Evolutionary conservation across 2,329 filamentous ascomycete species (phyloP).

Genomic region (Geosmithia morbida): DNA sequence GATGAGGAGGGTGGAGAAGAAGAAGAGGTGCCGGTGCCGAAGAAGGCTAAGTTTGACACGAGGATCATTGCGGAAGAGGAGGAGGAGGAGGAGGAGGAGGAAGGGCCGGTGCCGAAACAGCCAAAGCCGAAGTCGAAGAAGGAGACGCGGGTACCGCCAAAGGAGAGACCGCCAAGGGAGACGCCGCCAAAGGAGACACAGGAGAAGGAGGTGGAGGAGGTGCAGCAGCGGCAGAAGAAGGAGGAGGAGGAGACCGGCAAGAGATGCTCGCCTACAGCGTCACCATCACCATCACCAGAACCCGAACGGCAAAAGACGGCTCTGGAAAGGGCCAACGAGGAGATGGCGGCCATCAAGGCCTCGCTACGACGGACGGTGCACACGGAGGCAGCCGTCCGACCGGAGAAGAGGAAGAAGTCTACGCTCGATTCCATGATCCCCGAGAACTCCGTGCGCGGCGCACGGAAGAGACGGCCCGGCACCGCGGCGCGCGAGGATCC

Average conservation of each 20-base stretch:
- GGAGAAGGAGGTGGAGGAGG: slow-evolving; percentile 1
- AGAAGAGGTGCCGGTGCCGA: slow-evolving; percentile 39
- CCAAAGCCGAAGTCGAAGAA: slow-evolving; percentile 12
- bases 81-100: slow-evolving; percentile 29
- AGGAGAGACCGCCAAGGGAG: slow-evolving; percentile 13
- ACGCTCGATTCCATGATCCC: slow-evolving; percentile 64
- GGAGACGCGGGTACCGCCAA: slow-evolving; percentile 10
- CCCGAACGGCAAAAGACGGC: slow-evolving; percentile 26
- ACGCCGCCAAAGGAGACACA: slow-evolving; percentile 8
- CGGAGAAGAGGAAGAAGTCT: slow-evolving; percentile 43
- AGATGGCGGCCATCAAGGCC: slow-evolving; percentile 67
- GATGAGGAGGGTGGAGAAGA: slow-evolving; percentile 52
- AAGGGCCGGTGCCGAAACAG: slow-evolving; percentile 13
- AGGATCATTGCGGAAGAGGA: slow-evolving; percentile 50
- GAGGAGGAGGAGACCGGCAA: neutral
- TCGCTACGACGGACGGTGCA: slow-evolving; percentile 59
- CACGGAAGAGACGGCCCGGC: slow-evolving; percentile 49
- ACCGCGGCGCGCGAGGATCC: slow-evolving; percentile 43
- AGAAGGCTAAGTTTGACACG: slow-evolving; percentile 69
- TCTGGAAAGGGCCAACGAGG: slow-evolving; percentile 60
- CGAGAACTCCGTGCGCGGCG: slow-evolving; percentile 49
- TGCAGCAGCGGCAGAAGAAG: slow-evolving; percentile 2
- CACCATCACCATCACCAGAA: slow-evolving; percentile 9
- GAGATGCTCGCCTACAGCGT: slow-evolving; percentile 4
- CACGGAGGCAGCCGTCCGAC: slow-evolving; percentile 28